Conservation (phyloP, 768 basidiomycete genomes). For the Suillus variegatus region DNA sequence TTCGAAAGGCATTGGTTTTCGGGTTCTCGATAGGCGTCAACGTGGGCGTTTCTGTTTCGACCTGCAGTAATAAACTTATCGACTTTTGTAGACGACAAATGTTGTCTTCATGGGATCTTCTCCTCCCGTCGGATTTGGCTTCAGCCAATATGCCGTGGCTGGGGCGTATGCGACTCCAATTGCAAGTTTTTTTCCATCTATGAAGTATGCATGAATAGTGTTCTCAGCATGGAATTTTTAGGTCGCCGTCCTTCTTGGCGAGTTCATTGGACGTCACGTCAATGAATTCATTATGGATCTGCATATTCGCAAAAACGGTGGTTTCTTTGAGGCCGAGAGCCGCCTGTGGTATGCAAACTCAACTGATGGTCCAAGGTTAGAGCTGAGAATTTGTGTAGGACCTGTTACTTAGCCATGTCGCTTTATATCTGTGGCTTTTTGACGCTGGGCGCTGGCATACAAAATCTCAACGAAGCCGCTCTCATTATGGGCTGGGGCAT, state of each 20-base stretch:
- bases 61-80: background rate
- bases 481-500: slow-evolving; percentile 48
- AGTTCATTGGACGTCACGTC: slow-evolving; percentile 48
- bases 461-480: slow-evolving; percentile 29
- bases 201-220: background rate
- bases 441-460: slow-evolving; percentile 40
- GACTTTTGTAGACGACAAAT: slow-evolving; percentile 45
- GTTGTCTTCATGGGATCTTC: slow-evolving; percentile 54
- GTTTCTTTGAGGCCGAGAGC: slow-evolving; percentile 56
- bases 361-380: background rate
- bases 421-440: slow-evolving; percentile 45
- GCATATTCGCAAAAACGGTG: slow-evolving; percentile 46
- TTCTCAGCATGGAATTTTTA: slow-evolving; percentile 14
- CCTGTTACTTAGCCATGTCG: slow-evolving; percentile 41
- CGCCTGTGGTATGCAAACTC: slow-evolving; percentile 37
- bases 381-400: slow-evolving; percentile 20
- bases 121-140: slow-evolving; percentile 48
- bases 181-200: slow-evolving; percentile 23
- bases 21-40: slow-evolving; percentile 53
- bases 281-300: slow-evolving; percentile 52
- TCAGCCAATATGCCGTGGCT: slow-evolving; percentile 41
- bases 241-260: slow-evolving; percentile 53
- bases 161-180: slow-evolving; percentile 47
- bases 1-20: slow-evolving; percentile 41
- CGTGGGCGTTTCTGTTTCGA: slow-evolving; percentile 21